Evolutionary conservation across 441 rosid species (phyloP).

Genomic region (Erodium trifolium): DNA sequence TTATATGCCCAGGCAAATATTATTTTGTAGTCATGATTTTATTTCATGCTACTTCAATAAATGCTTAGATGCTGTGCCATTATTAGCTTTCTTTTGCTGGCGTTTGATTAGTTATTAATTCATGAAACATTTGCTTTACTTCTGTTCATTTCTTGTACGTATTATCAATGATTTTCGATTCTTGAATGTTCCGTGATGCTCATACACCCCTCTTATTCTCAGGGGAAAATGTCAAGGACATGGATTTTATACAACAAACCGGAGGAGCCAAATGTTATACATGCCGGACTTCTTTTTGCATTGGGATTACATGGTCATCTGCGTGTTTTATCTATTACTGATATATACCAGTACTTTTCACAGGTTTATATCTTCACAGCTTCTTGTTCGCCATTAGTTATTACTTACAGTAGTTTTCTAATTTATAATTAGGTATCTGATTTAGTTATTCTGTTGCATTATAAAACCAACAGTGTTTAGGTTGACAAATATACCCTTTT

Average conservation of each 20-base stretch:
- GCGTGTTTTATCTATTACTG: constrained; percentile 63
- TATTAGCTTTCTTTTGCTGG: constrained; percentile 3
- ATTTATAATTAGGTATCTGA: background rate
- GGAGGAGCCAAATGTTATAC: constrained; percentile 71
- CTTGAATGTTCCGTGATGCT: constrained; percentile 14
- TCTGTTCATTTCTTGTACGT: constrained; percentile 4
- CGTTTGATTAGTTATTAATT: background rate
- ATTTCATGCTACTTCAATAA: background rate
- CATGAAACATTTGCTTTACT: background rate
- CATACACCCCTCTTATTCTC: constrained; percentile 23
- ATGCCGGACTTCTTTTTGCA: constrained; percentile 95
- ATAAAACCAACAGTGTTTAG: background rate
- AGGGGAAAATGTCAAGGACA: constrained; percentile 97
- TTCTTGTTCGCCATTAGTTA: constrained; percentile 12
- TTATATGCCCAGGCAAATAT: constrained; percentile 2
- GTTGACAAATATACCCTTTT: background rate
- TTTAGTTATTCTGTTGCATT: background rate
- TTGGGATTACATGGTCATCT: constrained; percentile 93
- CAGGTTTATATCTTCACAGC: constrained; percentile 42
- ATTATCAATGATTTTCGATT: constrained; percentile 1
- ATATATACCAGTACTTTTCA: constrained; percentile 77
- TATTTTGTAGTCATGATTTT: background rate
- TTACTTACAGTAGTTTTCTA: too few relatives aligned
- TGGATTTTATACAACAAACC: constrained; percentile 96
- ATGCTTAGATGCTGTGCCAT: background rate